Base-by-base conservation (phyloP, 2,329 filamentous ascomycete species). In the Colletotrichum limetticola region DNA sequence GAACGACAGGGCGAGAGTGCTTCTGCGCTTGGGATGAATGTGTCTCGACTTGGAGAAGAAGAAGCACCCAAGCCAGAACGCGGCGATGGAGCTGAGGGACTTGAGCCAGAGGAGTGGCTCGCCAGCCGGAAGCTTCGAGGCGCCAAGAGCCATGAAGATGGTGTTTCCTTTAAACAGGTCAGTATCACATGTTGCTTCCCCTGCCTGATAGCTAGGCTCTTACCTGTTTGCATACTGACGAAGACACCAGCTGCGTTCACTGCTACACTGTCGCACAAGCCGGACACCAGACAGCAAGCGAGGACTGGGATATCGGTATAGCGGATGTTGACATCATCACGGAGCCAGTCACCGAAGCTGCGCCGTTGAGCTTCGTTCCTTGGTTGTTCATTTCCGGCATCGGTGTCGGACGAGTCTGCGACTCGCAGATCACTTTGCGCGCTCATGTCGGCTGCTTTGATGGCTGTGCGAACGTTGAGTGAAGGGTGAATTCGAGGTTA, bases 131-230 rank as follows among this genome's bases (percentile, higher is more conserved):
- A 90, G 87, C 35, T 81, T 80, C 3, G 89, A 86, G 14, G 88
- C 86, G 68, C 89, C 89, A 26, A 92, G 87, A 22, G 88, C 89
- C 52, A 92, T 84, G 80, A 91, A 91, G 76, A 92, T 87, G 11
- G 90, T 91, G 80, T 92, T 92, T 52, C 90, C 89, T 82, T 53
- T 8, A 5, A 14, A 19, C 11, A 46, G 9, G 26, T 72, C 7
- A 69, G 69, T 9, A n/a, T 19, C 32, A 12, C 5, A 22, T 24
- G 28, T 55, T 3, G 19, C 5, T 24, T 19, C 8, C 42, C 42
- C 46, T 42, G 24, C 46, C 8, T 11, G 26, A 49, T 26, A 28
- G 19, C n/a, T 19, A 12, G 11, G 6, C 2, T 59, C 62, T 63
- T 14, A 72, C 71, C 71, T 19, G 83, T 84, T 74, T 84, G 83